Conservation (phyloP, 2,329 filamentous ascomycete genomes). For the Colletotrichum orchidophilum region DNA sequence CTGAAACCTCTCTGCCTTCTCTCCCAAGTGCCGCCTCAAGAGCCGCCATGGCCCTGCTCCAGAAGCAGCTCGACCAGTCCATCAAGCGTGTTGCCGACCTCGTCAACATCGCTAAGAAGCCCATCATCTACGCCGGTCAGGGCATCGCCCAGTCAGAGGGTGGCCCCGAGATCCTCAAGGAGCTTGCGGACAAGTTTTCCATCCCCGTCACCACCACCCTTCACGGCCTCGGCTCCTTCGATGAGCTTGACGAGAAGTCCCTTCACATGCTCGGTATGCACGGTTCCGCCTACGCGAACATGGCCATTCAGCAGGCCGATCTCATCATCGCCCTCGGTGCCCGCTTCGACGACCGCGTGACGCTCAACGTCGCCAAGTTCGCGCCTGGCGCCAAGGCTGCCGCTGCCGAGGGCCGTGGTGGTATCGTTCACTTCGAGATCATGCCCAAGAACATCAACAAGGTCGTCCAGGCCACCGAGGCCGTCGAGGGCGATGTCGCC, state of each 20-base stretch:
- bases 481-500: slow-evolving; percentile 91
- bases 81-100: slow-evolving; percentile 82
- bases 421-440: slow-evolving; percentile 97
- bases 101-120: slow-evolving; percentile 91
- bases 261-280: slow-evolving; percentile 99
- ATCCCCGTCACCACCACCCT: slow-evolving; percentile 97
- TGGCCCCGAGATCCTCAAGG: slow-evolving; percentile 81
- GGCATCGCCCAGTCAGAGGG: slow-evolving; percentile 84
- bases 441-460: slow-evolving; percentile 99
- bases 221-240: slow-evolving; percentile 90
- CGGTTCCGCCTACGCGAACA: slow-evolving; percentile 95
- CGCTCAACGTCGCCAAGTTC: slow-evolving; percentile 82
- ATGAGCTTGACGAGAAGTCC: slow-evolving; percentile 93
- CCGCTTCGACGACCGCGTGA: slow-evolving; percentile 97
- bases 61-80: slow-evolving; percentile 76
- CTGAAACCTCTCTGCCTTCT: slow-evolving; percentile 75
- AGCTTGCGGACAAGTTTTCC: slow-evolving; percentile 87
- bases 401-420: slow-evolving; percentile 84
- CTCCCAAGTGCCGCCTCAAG: slow-evolving; percentile 88
- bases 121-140: slow-evolving; percentile 93
- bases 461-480: slow-evolving; percentile 95
- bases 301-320: slow-evolving; percentile 97
- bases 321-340: slow-evolving; percentile 93
- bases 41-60: slow-evolving; percentile 77
- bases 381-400: slow-evolving; percentile 88